Percentiles rank a stretch among this genome's conserved stretches.
These are phyloP conservation scores for Lycium barbarum DNA, from an alignment of 257 asterid species.

Conservation along the genomic window DNA sequence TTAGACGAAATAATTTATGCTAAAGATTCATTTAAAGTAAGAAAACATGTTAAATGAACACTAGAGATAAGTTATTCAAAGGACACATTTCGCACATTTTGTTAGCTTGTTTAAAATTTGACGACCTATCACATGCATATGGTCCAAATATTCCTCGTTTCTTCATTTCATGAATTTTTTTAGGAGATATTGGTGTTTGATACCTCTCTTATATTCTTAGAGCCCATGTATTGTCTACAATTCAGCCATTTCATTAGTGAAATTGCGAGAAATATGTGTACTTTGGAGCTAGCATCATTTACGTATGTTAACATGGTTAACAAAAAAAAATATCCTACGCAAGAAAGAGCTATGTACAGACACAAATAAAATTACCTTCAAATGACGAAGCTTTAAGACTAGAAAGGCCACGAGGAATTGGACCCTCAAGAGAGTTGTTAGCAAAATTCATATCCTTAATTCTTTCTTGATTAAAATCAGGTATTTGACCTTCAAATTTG, in stretches of 20 bases:
- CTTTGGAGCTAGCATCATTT: neutral
- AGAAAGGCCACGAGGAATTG: constrained; percentile 51
- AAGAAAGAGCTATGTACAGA: neutral
- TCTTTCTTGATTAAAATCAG: constrained; percentile 42
- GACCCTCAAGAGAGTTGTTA: constrained; percentile 56
- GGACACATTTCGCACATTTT: neutral
- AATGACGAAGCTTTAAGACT: constrained; percentile 47
- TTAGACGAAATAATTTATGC: neutral
- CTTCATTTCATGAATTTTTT: too few species aligned
- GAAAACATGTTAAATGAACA: neutral
- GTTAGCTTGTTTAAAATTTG: neutral
- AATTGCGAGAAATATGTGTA: neutral
- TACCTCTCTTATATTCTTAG: too few species aligned
- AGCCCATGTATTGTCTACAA: too few species aligned
- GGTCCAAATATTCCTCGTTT: too few species aligned
- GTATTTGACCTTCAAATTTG: constrained; percentile 56
- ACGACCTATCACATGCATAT: too few species aligned
- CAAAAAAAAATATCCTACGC: neutral
- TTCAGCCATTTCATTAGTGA: too few species aligned
- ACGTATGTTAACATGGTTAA: neutral
- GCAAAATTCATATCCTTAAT: constrained; percentile 47
- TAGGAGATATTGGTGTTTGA: too few species aligned
- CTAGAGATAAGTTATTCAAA: neutral
- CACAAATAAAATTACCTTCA: constrained; percentile 40
- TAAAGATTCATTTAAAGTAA: neutral